Conservation (phyloP, 371 early-diverging fungal species). For the Mucor plumbeus region DNA sequence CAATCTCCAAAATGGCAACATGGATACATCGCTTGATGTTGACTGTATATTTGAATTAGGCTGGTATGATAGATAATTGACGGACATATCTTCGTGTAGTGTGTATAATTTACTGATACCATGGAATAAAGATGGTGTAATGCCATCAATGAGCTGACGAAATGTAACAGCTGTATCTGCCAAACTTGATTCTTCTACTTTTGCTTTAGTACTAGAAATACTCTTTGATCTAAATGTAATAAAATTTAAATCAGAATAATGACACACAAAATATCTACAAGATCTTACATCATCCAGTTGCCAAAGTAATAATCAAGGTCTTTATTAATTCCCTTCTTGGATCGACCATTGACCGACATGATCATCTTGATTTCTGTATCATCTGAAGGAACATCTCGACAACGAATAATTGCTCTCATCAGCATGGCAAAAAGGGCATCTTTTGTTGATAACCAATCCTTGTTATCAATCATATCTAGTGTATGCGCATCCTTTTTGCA, state of each 20-base stretch:
- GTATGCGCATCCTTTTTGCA: constrained; percentile 48
- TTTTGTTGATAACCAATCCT: constrained; percentile 40
- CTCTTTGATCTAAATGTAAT: constrained; percentile 27
- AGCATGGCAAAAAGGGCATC: constrained; percentile 48
- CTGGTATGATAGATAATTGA: constrained; percentile 42
- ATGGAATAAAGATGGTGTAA: constrained; percentile 38
- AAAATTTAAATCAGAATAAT: neutral
- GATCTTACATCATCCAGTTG: constrained; percentile 47
- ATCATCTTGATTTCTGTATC: constrained; percentile 35
- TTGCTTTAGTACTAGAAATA: constrained; percentile 21
- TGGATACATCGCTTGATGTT: constrained; percentile 40
- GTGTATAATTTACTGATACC: constrained; percentile 45
- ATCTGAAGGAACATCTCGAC: constrained; percentile 20
- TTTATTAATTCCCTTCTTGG: constrained; percentile 34
- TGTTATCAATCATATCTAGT: constrained; percentile 40
- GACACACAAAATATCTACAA: neutral
- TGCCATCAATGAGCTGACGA: constrained; percentile 22
- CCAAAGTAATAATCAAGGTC: constrained; percentile 47
- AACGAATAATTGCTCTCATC: constrained; percentile 35
- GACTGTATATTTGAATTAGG: constrained; percentile 38
- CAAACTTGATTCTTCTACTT: constrained; percentile 21
- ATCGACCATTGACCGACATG: constrained; percentile 40
- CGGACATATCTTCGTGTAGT: constrained; percentile 48
- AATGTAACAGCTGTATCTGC: constrained; percentile 32
- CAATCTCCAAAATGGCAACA: constrained; percentile 41